These are phyloP conservation scores for Prunus mume DNA, from an alignment of 306 rosid genomes.

Conservation along the genomic window DNA sequence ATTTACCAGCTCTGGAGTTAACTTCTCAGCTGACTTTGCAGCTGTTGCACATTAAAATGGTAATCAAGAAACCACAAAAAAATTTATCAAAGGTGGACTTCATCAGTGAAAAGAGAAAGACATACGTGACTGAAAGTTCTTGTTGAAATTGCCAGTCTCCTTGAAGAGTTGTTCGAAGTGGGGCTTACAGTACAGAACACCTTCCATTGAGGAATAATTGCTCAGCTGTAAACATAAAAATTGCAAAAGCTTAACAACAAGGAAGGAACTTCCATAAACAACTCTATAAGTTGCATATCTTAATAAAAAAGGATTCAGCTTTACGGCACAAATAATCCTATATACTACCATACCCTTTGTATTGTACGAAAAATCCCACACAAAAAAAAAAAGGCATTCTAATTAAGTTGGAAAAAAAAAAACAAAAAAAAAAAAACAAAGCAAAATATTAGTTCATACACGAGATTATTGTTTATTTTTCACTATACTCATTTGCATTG, in stretches of 20 bases:
- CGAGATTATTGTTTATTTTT: background rate
- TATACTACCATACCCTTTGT: background rate
- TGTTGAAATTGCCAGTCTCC: constrained; percentile 77
- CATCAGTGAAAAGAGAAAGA: constrained; percentile 13
- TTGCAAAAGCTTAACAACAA: background rate
- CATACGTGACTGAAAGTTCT: constrained; percentile 87
- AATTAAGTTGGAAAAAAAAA: background rate
- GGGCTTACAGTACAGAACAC: constrained; percentile 88
- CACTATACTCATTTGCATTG: constrained; percentile 3
- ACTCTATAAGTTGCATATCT: background rate
- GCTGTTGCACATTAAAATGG: constrained; percentile 60
- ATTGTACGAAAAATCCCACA: background rate
- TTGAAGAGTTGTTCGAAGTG: constrained; percentile 96
- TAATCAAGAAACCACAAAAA: background rate
- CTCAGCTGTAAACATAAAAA: constrained; percentile 66
- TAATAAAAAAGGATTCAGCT: background rate
- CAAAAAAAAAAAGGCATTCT: background rate
- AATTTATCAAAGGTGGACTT: constrained; percentile 16
- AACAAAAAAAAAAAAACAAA: background rate
- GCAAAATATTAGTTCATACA: background rate
- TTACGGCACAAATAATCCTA: constrained; percentile 1
- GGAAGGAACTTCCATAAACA: constrained; percentile 16
- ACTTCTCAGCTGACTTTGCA: constrained; percentile 76
- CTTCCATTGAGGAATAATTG: constrained; percentile 95
- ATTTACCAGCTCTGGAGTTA: constrained; percentile 80